Base-by-base conservation (phyloP, 2,329 filamentous ascomycete genomes). In the Penicillium olsonii region DNA sequence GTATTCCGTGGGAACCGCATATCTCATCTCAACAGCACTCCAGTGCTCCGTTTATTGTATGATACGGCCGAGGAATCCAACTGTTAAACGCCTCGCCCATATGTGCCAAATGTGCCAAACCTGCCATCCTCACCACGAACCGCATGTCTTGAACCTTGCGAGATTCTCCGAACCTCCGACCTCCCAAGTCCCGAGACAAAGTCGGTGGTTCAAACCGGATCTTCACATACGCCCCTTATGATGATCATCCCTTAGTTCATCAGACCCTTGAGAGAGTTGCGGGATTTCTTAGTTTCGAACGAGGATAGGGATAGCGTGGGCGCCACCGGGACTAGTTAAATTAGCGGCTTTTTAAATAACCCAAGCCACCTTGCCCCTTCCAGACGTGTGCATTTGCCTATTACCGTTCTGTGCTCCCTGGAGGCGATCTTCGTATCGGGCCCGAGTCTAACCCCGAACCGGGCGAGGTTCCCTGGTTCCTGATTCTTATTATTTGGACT, bases 261-360 rank as follows among this genome's bases (percentile, higher is more conserved):
- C 18, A 41, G 31, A 46, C 37, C 48, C 31, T 37, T 31, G 47
- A 49, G 35, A 49, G 35, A 29, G 35, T 24, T 50, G 48, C 48
- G 43, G 48, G 43, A 50, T 50, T 50, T 50, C 48, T 50, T 35
- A 45, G 41, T 48, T 14, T 10, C 27, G n/a, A 12, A 35, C 19
- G 29, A 41, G 27, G 34, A 10, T 22, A 35, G 22, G 22, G 22
- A 24, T 50, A 37, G 47, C 20, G 33, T 34, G 9, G 18, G 45
- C 48, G 48, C 48, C 48, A 50, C 48, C 11, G 42, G 20, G 11
- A 41, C 47, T 50, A 50, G 47, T 50, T 3, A 11, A 33, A 26
- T 19, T 34, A 41, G 35, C n/a, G 33, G 15, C 27, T 22, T 38
- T 40, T 46, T 46, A 31, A 31, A 31, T n/a, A 12, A 31, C 14